A percentile compares a stretch with the other conserved stretches of the same genome.
phyloP scores from a whole-genome alignment of 2,329 filamentous ascomycete genomes.

The Mycosphaerella sp. region DNA sequence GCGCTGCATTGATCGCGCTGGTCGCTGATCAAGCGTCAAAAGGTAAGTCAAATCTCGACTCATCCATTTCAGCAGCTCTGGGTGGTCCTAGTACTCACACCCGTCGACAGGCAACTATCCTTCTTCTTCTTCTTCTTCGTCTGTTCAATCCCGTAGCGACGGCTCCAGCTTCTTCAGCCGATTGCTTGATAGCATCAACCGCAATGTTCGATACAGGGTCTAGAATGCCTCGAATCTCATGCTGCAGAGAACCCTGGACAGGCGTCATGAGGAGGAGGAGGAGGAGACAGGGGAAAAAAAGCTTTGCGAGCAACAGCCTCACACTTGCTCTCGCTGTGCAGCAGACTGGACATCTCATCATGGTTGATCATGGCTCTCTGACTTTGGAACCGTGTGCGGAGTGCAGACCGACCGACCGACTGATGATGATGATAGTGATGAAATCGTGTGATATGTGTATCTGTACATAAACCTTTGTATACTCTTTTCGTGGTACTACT shows the following conservation, averaged over 20 bases:
- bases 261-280: not conserved
- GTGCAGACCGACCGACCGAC: too few species aligned
- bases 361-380: too few species aligned
- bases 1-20: constrained; percentile 87
- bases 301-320: too few species aligned
- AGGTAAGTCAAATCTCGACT: constrained; percentile 13
- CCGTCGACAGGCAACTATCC: constrained; percentile 1
- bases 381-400: too few species aligned
- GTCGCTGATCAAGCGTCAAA: constrained; percentile 60
- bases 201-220: constrained; percentile 19
- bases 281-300: not conserved
- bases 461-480: too few species aligned
- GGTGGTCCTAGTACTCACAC: not conserved
- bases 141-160: constrained; percentile 1
- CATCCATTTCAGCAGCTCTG: not conserved
- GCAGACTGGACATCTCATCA: too few species aligned
- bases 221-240: constrained; percentile 9
- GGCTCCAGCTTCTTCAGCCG: constrained; percentile 15
- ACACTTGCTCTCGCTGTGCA: too few species aligned
- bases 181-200: constrained; percentile 19
- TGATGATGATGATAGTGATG: too few species aligned
- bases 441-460: too few species aligned
- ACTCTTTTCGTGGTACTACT: too few species aligned
- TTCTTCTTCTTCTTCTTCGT: not conserved
- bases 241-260: not conserved